Percentiles rank a stretch among this genome's conserved stretches.
These are phyloP conservation scores for Theobroma cacao DNA, from an alignment of 345 rosid genomes.

Conservation along the genomic window DNA sequence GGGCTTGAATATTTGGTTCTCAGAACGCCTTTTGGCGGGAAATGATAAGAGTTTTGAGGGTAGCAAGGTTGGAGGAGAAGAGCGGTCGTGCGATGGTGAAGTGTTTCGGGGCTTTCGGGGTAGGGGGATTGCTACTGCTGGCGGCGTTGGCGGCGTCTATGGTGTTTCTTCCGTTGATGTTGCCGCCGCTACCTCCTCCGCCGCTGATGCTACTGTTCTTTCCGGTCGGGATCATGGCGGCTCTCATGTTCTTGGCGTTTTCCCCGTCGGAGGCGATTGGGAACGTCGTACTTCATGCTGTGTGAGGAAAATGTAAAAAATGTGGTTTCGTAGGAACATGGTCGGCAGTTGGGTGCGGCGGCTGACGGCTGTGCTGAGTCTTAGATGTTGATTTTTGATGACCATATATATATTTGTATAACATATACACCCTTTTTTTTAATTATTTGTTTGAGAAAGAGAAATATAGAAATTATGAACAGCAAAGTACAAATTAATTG, in stretches of 20 bases:
- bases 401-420: background rate
- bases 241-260: constrained; percentile 60
- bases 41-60: constrained; percentile 23
- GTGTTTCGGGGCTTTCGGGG: constrained; percentile 23
- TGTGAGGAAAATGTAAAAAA: background rate
- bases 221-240: constrained; percentile 64
- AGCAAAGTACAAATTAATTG: background rate
- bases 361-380: background rate
- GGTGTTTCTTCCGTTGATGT: constrained; percentile 53
- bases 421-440: background rate
- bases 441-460: background rate
- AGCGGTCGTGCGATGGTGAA: constrained; percentile 19
- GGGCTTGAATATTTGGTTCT: background rate
- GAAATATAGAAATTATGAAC: background rate
- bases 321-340: background rate
- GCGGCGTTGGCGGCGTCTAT: constrained; percentile 39
- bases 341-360: background rate
- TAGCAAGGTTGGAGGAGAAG: background rate
- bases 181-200: constrained; percentile 75
- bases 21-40: constrained; percentile 8
- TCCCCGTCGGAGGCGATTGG: constrained; percentile 36
- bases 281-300: constrained; percentile 6
- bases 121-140: constrained; percentile 33
- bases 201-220: constrained; percentile 54
- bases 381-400: background rate